phyloP scores from a whole-genome alignment of 139 green algal species.

The Zygnema cylindricum region DNA sequence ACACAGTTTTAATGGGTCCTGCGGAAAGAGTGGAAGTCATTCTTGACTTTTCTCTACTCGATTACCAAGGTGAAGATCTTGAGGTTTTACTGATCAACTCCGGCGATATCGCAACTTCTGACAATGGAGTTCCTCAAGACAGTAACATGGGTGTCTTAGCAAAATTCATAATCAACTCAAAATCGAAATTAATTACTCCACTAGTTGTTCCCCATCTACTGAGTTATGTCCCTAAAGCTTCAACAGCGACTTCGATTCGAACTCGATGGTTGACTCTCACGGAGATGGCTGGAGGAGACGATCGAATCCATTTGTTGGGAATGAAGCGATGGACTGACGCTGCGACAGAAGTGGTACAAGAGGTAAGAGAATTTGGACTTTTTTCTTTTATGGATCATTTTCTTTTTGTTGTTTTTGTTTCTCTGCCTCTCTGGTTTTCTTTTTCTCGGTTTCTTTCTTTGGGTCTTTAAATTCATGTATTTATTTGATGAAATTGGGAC shows the following conservation, averaged over 20 bases:
- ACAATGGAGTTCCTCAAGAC: neutral
- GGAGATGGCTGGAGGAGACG: neutral
- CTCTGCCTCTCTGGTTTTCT: too few relatives aligned
- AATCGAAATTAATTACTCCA: neutral
- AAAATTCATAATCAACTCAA: neutral
- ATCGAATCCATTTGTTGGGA: neutral
- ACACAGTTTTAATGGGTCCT: constrained; percentile 24
- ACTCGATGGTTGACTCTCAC: neutral
- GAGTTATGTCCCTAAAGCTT: neutral
- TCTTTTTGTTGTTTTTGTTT: too few relatives aligned
- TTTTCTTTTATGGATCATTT: too few relatives aligned
- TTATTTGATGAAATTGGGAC: too few relatives aligned
- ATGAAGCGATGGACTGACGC: neutral
- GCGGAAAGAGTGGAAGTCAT: constrained; percentile 37
- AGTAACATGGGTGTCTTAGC: neutral
- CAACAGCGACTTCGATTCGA: neutral
- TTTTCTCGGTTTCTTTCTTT: too few relatives aligned
- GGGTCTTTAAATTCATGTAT: too few relatives aligned
- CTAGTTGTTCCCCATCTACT: neutral
- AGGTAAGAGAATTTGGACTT: neutral
- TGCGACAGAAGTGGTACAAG: neutral
- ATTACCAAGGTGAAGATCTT: neutral
- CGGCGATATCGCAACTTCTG: neutral
- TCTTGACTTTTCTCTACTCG: constrained; percentile 27
- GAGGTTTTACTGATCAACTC: constrained; percentile 15